Percentiles rank a stretch among this genome's conserved stretches.
Evolutionary conservation across 2,329 filamentous ascomycete species (phyloP).

Genomic region (Orbilia oligospora): DNA sequence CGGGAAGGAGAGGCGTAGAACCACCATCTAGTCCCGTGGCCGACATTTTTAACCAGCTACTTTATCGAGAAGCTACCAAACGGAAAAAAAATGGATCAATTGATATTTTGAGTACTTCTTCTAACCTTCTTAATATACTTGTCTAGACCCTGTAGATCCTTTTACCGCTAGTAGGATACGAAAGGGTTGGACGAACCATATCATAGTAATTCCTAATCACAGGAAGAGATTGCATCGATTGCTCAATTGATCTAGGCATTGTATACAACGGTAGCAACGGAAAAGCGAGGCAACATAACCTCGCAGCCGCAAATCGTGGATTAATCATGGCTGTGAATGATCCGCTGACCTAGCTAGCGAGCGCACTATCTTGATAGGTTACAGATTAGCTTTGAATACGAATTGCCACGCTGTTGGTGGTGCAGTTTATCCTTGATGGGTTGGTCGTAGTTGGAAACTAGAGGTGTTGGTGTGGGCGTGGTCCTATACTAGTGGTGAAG

Average conservation of each 20-base stretch:
- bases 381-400: not conserved
- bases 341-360: slow-evolving; percentile 1
- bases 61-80: slow-evolving; percentile 20
- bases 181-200: not conserved
- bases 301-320: not conserved
- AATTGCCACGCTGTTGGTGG: slow-evolving; percentile 16
- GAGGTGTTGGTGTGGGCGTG: not conserved
- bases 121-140: slow-evolving; percentile 8
- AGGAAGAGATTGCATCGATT: not conserved
- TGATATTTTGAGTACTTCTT: not conserved
- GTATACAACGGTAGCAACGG: slow-evolving; percentile 9
- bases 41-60: slow-evolving; percentile 8
- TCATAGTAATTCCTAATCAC: not conserved
- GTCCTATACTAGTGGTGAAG: not conserved
- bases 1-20: slow-evolving; percentile 9
- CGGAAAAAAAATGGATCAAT: not conserved
- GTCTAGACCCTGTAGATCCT: slow-evolving; percentile 8
- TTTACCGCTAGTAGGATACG: not conserved
- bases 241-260: too few species aligned
- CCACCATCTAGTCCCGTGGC: slow-evolving; percentile 2
- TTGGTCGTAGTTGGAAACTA: slow-evolving; percentile 6
- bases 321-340: slow-evolving; percentile 5
- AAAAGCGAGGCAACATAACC: not conserved
- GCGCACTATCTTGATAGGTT: not conserved
- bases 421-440: not conserved